Conservation (phyloP, 805 yeast species). For the Ogataea pini region DNA sequence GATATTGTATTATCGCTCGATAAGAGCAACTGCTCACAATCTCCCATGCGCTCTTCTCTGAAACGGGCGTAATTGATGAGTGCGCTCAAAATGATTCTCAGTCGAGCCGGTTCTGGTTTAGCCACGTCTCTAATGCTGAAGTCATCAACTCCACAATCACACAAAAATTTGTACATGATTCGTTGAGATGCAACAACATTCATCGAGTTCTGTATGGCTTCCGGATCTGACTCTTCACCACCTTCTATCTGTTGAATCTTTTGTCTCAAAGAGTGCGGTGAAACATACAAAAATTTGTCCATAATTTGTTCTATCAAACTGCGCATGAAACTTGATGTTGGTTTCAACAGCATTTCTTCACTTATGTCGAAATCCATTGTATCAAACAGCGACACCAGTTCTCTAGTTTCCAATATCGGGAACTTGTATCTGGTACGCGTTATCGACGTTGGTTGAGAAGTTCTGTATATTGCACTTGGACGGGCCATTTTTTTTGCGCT, state of each 20-base stretch:
- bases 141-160: slow-evolving; percentile 75
- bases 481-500: slow-evolving; percentile 33
- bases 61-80: slow-evolving; percentile 84
- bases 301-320: slow-evolving; percentile 36
- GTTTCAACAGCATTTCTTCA: slow-evolving; percentile 33
- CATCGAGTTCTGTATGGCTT: slow-evolving; percentile 40
- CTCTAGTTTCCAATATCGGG: slow-evolving; percentile 34
- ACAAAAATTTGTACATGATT: slow-evolving; percentile 61
- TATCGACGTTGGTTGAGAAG: slow-evolving; percentile 28
- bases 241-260: slow-evolving; percentile 27
- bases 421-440: slow-evolving; percentile 34
- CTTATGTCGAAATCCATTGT: slow-evolving; percentile 32
- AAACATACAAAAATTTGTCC: slow-evolving; percentile 36
- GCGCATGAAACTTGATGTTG: slow-evolving; percentile 35
- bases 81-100: slow-evolving; percentile 71
- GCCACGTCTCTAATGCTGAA: slow-evolving; percentile 72
- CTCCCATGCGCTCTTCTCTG: slow-evolving; percentile 72
- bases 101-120: slow-evolving; percentile 72
- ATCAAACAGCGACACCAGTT: slow-evolving; percentile 30
- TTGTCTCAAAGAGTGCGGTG: slow-evolving; percentile 32
- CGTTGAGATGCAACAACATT: slow-evolving; percentile 57
- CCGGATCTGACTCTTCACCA: slow-evolving; percentile 20
- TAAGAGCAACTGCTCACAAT: slow-evolving; percentile 62
- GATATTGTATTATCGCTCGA: slow-evolving; percentile 52
- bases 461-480: slow-evolving; percentile 37